Conservation (phyloP, 305 asterid genomes). For the Fraxinus greggii region DNA sequence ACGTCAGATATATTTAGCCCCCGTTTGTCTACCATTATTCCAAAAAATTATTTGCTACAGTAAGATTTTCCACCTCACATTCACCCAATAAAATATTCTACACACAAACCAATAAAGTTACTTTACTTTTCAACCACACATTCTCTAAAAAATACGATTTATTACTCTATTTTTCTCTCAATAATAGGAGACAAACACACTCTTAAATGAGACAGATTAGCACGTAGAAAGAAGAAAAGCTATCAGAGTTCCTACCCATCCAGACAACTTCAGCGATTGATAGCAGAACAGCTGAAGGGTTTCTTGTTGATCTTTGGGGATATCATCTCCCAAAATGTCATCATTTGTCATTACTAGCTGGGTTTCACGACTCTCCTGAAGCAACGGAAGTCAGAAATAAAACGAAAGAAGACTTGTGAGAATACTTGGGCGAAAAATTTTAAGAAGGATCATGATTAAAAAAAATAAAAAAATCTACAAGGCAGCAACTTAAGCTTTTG, state of each 20-base stretch:
- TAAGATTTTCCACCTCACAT: too few species aligned
- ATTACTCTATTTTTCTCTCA: too few species aligned
- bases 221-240: background rate
- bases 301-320: slow-evolving; percentile 75
- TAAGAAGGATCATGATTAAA: slow-evolving; percentile 11
- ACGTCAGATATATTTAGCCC: background rate
- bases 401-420: slow-evolving; percentile 1
- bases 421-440: background rate
- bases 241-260: slow-evolving; percentile 46
- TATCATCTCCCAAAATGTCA: slow-evolving; percentile 80
- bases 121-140: too few species aligned
- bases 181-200: too few species aligned
- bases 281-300: slow-evolving; percentile 70
- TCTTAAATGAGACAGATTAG: background rate
- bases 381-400: slow-evolving; percentile 17
- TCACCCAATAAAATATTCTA: too few species aligned
- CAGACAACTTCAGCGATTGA: slow-evolving; percentile 67
- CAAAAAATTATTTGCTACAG: too few species aligned
- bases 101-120: too few species aligned
- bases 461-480: background rate
- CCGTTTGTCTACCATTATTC: too few species aligned
- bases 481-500: slow-evolving; percentile 8
- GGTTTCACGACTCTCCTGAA: slow-evolving; percentile 68
- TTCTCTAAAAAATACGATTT: too few species aligned
- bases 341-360: slow-evolving; percentile 69